These are phyloP conservation scores for Malbranchea zuffiana DNA, from an alignment of 2,329 filamentous ascomycete genomes.

Conservation along the genomic window DNA sequence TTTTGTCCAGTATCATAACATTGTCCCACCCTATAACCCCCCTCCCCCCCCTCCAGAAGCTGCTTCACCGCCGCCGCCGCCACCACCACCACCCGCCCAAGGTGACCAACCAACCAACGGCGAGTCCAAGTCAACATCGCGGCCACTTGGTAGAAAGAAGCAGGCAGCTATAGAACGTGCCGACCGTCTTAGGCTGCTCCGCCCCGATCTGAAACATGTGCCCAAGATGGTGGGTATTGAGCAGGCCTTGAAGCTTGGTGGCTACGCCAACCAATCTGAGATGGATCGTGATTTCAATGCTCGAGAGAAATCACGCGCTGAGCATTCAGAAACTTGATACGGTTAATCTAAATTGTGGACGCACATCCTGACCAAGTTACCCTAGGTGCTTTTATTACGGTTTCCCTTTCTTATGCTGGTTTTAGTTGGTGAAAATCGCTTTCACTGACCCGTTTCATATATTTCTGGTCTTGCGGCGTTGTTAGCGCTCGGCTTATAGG, in stretches of 20 bases:
- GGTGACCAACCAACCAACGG: not conserved
- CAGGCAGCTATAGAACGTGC: conserved; percentile 23
- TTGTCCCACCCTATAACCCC: conserved; percentile 17
- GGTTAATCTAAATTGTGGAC: too few relatives aligned
- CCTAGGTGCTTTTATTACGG: not conserved
- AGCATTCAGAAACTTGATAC: not conserved
- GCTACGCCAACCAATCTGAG: conserved; percentile 23
- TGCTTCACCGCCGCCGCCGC: conserved; percentile 15
- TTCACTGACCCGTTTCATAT: not conserved
- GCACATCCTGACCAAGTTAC: not conserved
- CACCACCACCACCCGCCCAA: conserved; percentile 5
- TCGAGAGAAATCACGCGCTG: conserved; percentile 9
- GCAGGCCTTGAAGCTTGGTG: conserved; percentile 23
- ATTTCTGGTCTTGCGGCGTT: not conserved
- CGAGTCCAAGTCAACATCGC: conserved; percentile 12
- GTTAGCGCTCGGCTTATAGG: not conserved
- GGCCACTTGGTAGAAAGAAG: conserved; percentile 20
- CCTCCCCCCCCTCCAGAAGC: conserved; percentile 12
- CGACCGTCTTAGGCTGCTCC: conserved; percentile 21
- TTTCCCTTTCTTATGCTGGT: not conserved
- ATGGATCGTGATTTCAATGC: conserved; percentile 25
- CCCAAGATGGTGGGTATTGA: conserved; percentile 22
- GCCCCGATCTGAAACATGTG: conserved; percentile 23
- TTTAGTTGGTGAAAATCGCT: not conserved
- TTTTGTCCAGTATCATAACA: conserved; percentile 25